Evolutionary conservation across 1,284 basidiomycete genomes (phyloP).

Genomic region (Stereum hirsutum): DNA sequence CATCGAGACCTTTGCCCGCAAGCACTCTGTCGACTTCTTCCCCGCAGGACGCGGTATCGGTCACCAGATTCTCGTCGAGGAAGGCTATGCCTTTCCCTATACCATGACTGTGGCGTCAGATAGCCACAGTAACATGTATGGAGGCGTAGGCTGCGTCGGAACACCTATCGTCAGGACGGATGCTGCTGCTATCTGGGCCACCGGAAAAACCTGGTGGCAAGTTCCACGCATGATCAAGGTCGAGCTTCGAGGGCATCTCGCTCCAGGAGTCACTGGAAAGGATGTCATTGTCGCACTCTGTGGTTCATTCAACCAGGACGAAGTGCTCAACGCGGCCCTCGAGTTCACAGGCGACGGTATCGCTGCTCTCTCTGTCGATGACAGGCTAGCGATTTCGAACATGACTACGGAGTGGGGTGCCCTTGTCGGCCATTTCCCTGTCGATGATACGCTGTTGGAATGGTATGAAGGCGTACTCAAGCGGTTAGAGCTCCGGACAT

Average conservation of each 20-base stretch:
- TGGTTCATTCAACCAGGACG: slow-evolving; percentile 94
- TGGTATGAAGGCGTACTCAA: slow-evolving; percentile 86
- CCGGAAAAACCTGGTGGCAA: slow-evolving; percentile 99
- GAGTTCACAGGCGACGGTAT: slow-evolving; percentile 96
- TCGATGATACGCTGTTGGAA: slow-evolving; percentile 72
- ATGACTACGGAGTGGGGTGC: slow-evolving; percentile 99
- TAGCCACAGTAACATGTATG: slow-evolving; percentile 98
- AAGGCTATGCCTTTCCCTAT: slow-evolving; percentile 93
- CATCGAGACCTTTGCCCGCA: slow-evolving; percentile 88
- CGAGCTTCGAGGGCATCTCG: slow-evolving; percentile 77
- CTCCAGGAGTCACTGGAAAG: slow-evolving; percentile 93
- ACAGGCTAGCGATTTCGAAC: slow-evolving; percentile 91
- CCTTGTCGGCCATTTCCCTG: slow-evolving; percentile 91
- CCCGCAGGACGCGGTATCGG: slow-evolving; percentile 98
- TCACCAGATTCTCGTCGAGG: slow-evolving; percentile 91
- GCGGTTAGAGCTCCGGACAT: slow-evolving; percentile 76
- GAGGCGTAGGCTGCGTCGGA: slow-evolving; percentile 93
- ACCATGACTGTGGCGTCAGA: slow-evolving; percentile 94
- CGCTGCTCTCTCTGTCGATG: slow-evolving; percentile 76
- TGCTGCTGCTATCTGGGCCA: slow-evolving; percentile 96
- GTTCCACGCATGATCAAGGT: slow-evolving; percentile 96
- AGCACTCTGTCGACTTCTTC: slow-evolving; percentile 90
- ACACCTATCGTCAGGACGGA: slow-evolving; percentile 95
- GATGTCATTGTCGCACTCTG: slow-evolving; percentile 98
- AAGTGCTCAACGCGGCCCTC: slow-evolving; percentile 97